Conservation (phyloP, 2,329 filamentous ascomycete genomes). For the Penicillium olsonii region DNA sequence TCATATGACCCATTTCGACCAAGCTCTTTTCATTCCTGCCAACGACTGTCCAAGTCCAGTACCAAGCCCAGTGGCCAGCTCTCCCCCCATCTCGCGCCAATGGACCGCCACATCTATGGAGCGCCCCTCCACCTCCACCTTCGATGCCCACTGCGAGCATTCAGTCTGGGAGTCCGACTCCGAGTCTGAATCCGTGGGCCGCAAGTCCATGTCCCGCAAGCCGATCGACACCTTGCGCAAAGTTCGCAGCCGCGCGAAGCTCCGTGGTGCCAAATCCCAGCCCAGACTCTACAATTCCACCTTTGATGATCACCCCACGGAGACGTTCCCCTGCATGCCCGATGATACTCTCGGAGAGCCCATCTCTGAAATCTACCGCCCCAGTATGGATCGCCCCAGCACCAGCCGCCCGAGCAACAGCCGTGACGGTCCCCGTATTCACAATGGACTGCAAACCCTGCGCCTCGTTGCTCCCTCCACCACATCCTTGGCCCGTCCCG, state of each 20-base stretch:
- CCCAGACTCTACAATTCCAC: slow-evolving; percentile 33
- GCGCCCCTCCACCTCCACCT: slow-evolving; percentile 36
- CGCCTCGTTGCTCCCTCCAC: slow-evolving; percentile 40
- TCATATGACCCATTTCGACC: slow-evolving; percentile 41
- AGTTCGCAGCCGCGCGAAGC: slow-evolving; percentile 42
- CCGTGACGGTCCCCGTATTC: slow-evolving; percentile 26
- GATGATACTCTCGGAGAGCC: slow-evolving; percentile 22
- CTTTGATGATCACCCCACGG: slow-evolving; percentile 23
- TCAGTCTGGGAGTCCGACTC: slow-evolving; percentile 46
- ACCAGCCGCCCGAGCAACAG: slow-evolving; percentile 23
- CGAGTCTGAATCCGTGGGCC: slow-evolving; percentile 36
- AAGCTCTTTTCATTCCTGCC: slow-evolving; percentile 42
- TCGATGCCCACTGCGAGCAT: slow-evolving; percentile 37
- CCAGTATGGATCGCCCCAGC: slow-evolving; percentile 21
- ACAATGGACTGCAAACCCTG: slow-evolving; percentile 31
- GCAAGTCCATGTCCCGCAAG: slow-evolving; percentile 37
- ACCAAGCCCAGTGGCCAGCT: slow-evolving; percentile 34
- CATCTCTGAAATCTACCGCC: slow-evolving; percentile 14
- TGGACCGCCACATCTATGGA: slow-evolving; percentile 32
- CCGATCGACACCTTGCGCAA: slow-evolving; percentile 44
- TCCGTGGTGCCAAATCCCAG: slow-evolving; percentile 40
- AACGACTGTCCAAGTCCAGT: slow-evolving; percentile 40
- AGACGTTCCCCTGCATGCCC: slow-evolving; percentile 34
- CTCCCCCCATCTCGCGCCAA: slow-evolving; percentile 33
- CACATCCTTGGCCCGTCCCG: slow-evolving; percentile 31